phyloP scores from a whole-genome alignment of 805 yeast species.

The Wickerhamomyces strasburgensis region DNA sequence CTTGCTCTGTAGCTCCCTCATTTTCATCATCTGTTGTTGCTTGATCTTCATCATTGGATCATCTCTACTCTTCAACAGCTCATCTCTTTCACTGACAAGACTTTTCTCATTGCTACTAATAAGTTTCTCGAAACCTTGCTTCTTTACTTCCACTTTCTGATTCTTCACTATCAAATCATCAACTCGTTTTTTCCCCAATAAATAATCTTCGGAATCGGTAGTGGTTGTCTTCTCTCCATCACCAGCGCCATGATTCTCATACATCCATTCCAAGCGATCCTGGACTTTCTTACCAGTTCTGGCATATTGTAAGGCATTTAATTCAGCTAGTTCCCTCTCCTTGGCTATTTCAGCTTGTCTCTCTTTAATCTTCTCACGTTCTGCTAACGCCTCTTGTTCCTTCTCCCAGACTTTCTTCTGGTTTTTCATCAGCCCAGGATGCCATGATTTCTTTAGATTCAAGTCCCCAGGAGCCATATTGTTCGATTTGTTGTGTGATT shows the following conservation, averaged over 20 bases:
- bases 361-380: conserved; percentile 58
- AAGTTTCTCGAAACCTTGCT: conserved; percentile 24
- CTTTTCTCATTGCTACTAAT: conserved; percentile 11
- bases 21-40: conserved; percentile 18
- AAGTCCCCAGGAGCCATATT: conserved; percentile 70
- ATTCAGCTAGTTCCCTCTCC: conserved; percentile 56
- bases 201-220: conserved; percentile 43
- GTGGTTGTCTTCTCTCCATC: conserved; percentile 22
- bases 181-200: conserved; percentile 48
- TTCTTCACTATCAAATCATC: conserved; percentile 31
- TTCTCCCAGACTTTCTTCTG: conserved; percentile 78
- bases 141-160: conserved; percentile 11
- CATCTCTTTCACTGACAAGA: conserved; percentile 31
- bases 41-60: conserved; percentile 20
- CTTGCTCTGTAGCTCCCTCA: conserved; percentile 22
- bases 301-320: conserved; percentile 43
- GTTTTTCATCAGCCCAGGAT: conserved; percentile 82
- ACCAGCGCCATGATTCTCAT: conserved; percentile 42
- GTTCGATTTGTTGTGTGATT: too few relatives aligned
- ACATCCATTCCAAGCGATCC: conserved; percentile 82
- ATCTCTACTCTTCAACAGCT: conserved; percentile 38
- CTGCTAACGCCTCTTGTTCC: conserved; percentile 75
- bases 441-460: conserved; percentile 93
- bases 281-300: conserved; percentile 33
- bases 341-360: conserved; percentile 57